A percentile compares a stretch with the other conserved stretches of the same genome.
Evolutionary conservation across 1,284 basidiomycete genomes (phyloP).

Genomic region (Tetrapyrgos nigripes): DNA sequence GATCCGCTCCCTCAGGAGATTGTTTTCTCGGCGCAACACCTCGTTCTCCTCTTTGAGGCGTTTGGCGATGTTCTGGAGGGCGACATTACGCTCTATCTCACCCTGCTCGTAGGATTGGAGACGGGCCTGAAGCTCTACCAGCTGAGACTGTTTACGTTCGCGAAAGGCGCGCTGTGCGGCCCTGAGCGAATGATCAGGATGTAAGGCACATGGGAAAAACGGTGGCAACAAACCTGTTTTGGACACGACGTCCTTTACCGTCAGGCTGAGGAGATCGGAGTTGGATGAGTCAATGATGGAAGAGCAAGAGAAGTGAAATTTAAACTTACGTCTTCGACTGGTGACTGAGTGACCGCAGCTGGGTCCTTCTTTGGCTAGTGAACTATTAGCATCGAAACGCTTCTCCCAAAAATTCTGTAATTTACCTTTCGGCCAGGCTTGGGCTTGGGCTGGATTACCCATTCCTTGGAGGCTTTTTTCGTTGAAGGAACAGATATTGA

Average conservation of each 20-base stretch:
- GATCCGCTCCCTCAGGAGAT: slow-evolving; percentile 64
- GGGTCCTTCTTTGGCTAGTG: slow-evolving; percentile 81
- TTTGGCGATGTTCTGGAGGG: slow-evolving; percentile 85
- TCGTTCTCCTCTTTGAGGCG: slow-evolving; percentile 90
- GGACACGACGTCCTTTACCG: slow-evolving; percentile 69
- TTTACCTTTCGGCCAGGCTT: slow-evolving; percentile 74
- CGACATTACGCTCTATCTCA: slow-evolving; percentile 88
- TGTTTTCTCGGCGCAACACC: slow-evolving; percentile 69
- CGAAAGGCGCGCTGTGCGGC: slow-evolving; percentile 92
- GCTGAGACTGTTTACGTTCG: slow-evolving; percentile 89
- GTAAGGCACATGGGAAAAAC: not conserved
- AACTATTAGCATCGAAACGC: not conserved
- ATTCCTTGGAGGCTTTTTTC: slow-evolving; percentile 90
- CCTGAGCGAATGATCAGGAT: slow-evolving; percentile 44
- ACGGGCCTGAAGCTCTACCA: slow-evolving; percentile 89
- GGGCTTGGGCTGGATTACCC: slow-evolving; percentile 89
- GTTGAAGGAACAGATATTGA: too few relatives aligned
- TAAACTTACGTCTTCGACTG: slow-evolving; percentile 54
- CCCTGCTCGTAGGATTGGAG: slow-evolving; percentile 89
- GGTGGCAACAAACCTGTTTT: slow-evolving; percentile 65
- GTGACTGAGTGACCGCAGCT: slow-evolving; percentile 39
- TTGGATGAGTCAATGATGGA: slow-evolving; percentile 10
- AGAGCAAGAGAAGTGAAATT: slow-evolving; percentile 1
- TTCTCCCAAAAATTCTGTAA: not conserved
- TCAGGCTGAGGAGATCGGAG: slow-evolving; percentile 50